Evolutionary conservation across 352 stramenopile genomes (phyloP).

Genomic region (Phytophthora boehmeriae): DNA sequence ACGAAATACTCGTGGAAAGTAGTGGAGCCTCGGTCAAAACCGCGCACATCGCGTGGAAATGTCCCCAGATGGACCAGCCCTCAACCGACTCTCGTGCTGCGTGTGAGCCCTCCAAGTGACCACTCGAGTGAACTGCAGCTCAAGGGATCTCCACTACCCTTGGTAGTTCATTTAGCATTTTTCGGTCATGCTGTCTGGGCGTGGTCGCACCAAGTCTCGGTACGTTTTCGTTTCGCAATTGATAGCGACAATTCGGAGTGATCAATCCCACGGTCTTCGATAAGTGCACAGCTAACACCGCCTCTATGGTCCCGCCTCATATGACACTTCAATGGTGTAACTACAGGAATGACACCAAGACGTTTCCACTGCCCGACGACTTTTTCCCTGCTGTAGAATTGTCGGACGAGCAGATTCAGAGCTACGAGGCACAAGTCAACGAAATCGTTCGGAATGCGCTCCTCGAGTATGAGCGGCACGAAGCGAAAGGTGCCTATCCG

Average conservation of each 20-base stretch:
- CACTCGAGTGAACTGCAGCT: constrained; percentile 23
- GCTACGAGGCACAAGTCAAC: constrained; percentile 39
- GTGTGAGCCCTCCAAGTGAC: constrained; percentile 5
- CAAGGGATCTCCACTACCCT: constrained; percentile 20
- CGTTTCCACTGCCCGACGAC: constrained; percentile 43
- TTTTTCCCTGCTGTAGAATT: constrained; percentile 47
- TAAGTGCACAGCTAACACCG: constrained; percentile 35
- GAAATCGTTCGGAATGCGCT: constrained; percentile 36
- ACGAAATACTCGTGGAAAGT: constrained; percentile 17
- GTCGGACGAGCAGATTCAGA: constrained; percentile 30
- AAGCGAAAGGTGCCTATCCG: constrained; percentile 37
- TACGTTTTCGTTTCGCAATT: constrained; percentile 23
- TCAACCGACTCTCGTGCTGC: constrained; percentile 30
- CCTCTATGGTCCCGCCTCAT: constrained; percentile 4
- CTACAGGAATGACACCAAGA: constrained; percentile 35
- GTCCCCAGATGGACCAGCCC: constrained; percentile 28
- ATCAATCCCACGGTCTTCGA: constrained; percentile 14
- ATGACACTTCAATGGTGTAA: not conserved
- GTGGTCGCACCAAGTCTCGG: constrained; percentile 28
- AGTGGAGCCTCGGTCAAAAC: not conserved
- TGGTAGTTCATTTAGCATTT: constrained; percentile 30
- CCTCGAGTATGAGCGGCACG: constrained; percentile 40
- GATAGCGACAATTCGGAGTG: not conserved
- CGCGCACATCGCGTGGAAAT: constrained; percentile 33
- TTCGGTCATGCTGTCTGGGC: constrained; percentile 27